Percentiles rank a stretch among this genome's conserved stretches.
Evolutionary conservation across 1,284 basidiomycete species (phyloP).

Genomic region (Tylopilus sp.): DNA sequence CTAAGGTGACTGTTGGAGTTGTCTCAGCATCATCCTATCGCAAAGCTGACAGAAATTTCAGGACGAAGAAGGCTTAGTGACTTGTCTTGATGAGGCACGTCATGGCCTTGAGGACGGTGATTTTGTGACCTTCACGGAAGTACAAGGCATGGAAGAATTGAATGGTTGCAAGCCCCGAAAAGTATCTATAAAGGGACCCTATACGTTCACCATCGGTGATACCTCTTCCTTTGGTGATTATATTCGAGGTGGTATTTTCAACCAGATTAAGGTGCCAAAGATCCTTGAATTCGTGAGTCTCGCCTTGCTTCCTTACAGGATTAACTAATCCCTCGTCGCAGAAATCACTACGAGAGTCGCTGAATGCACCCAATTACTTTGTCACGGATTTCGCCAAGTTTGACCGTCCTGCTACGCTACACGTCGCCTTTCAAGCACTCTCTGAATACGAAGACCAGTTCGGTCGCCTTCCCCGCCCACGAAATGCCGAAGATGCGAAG

Average conservation of each 20-base stretch:
- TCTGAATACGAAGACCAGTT: conserved; percentile 74
- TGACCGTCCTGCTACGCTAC: conserved; percentile 87
- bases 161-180: conserved; percentile 92
- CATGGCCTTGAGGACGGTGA: conserved; percentile 98
- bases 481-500: conserved; percentile 81
- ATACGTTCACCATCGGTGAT: conserved; percentile 93
- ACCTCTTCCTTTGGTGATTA: conserved; percentile 79
- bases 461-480: conserved; percentile 75
- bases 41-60: conserved; percentile 30
- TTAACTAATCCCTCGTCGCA: conserved; percentile 33
- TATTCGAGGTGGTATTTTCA: conserved; percentile 90
- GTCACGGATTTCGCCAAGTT: conserved; percentile 99
- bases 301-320: background rate
- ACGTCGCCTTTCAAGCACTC: conserved; percentile 94
- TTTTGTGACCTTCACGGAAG: conserved; percentile 96
- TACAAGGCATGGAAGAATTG: conserved; percentile 92
- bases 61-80: conserved; percentile 88
- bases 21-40: background rate
- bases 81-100: conserved; percentile 94
- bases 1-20: conserved; percentile 51
- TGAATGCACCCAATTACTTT: conserved; percentile 83
- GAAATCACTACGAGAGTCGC: conserved; percentile 92
- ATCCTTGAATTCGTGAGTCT: conserved; percentile 82
- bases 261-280: conserved; percentile 99
- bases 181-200: conserved; percentile 92